phyloP scores from a whole-genome alignment of 2,329 filamentous ascomycete genomes.

The Penicillium sp. region DNA sequence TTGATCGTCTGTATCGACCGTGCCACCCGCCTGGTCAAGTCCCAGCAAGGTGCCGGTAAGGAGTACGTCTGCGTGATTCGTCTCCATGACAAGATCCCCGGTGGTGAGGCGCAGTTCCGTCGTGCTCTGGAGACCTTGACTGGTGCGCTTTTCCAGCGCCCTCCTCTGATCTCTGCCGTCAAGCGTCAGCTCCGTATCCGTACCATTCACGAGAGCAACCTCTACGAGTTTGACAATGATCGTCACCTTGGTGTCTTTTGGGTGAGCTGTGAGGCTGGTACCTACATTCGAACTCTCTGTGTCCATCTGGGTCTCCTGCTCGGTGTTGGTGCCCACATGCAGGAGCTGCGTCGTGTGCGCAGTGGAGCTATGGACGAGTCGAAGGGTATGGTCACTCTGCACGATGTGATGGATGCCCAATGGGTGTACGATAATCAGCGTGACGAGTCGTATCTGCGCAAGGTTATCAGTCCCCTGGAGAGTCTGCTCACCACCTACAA shows the following conservation, averaged over 20 bases:
- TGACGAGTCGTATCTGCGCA: slow-evolving; percentile 86
- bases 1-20: slow-evolving; percentile 94
- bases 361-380: slow-evolving; percentile 93
- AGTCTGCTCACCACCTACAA: slow-evolving; percentile 89
- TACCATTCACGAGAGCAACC: slow-evolving; percentile 95
- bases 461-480: slow-evolving; percentile 87
- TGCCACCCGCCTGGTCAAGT: slow-evolving; percentile 95
- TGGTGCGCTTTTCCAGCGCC: slow-evolving; percentile 93
- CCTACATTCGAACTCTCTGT: slow-evolving; percentile 96
- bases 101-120: slow-evolving; percentile 86
- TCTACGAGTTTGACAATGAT: slow-evolving; percentile 97
- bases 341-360: slow-evolving; percentile 89
- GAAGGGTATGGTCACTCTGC: slow-evolving; percentile 82
- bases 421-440: slow-evolving; percentile 93
- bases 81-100: slow-evolving; percentile 90
- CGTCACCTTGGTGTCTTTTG: slow-evolving; percentile 96
- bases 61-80: slow-evolving; percentile 96
- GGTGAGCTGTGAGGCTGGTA: slow-evolving; percentile 98
- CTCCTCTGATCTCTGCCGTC: slow-evolving; percentile 94
- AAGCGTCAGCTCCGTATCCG: slow-evolving; percentile 98
- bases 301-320: slow-evolving; percentile 76
- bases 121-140: slow-evolving; percentile 93
- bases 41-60: slow-evolving; percentile 97
- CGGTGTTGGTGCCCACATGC: slow-evolving; percentile 93
- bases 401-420: slow-evolving; percentile 93